These are phyloP conservation scores for Cercophora newfieldiana DNA, from an alignment of 495 filamentous ascomycete genomes.

Conservation along the genomic window DNA sequence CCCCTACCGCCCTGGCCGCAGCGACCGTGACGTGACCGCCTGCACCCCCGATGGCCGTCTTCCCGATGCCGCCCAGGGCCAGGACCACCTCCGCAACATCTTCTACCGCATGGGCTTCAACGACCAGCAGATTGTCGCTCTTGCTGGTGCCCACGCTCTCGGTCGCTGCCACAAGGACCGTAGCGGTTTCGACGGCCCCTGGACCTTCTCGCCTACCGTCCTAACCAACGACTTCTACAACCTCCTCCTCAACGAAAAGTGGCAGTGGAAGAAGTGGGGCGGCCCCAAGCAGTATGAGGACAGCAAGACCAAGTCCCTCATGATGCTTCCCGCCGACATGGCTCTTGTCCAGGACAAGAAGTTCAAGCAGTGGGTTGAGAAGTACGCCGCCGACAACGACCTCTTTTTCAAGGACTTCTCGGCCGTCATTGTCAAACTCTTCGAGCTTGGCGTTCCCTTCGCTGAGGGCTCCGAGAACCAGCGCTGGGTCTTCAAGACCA, in stretches of 20 bases:
- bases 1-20: slow-evolving; percentile 87
- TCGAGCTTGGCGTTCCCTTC: slow-evolving; percentile 96
- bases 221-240: slow-evolving; percentile 94
- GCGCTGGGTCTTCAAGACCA: slow-evolving; percentile 72
- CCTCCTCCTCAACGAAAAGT: slow-evolving; percentile 87
- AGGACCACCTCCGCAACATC: slow-evolving; percentile 83
- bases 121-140: slow-evolving; percentile 93
- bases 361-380: slow-evolving; percentile 79
- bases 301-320: slow-evolving; percentile 77
- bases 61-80: slow-evolving; percentile 79
- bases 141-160: slow-evolving; percentile 87
- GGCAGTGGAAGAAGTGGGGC: slow-evolving; percentile 90
- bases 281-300: slow-evolving; percentile 83
- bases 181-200: slow-evolving; percentile 86
- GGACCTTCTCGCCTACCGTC: slow-evolving; percentile 94
- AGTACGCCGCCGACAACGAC: slow-evolving; percentile 89
- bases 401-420: slow-evolving; percentile 93
- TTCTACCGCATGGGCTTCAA: slow-evolving; percentile 98
- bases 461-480: slow-evolving; percentile 63
- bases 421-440: slow-evolving; percentile 74
- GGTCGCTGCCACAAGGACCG: slow-evolving; percentile 91
- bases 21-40: slow-evolving; percentile 75
- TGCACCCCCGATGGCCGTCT: slow-evolving; percentile 97
- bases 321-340: slow-evolving; percentile 97
- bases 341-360: slow-evolving; percentile 84